A percentile compares a stretch with the other conserved stretches of the same genome.
Evolutionary conservation across 2,329 filamentous ascomycete genomes (phyloP).

Genomic region (Huntiella abstrusa): DNA sequence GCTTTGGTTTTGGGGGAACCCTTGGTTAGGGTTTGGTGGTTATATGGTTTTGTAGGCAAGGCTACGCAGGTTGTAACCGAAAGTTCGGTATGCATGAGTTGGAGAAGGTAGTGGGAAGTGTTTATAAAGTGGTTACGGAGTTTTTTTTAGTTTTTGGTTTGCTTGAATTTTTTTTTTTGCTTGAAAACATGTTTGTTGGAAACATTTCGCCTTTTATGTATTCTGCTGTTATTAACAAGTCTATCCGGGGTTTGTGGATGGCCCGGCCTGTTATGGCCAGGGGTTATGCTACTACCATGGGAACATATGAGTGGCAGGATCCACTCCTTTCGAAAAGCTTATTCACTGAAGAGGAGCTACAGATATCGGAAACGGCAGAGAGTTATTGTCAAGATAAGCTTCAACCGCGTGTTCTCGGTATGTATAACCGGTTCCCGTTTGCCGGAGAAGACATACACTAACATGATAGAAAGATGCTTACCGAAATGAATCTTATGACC

Average conservation of each 20-base stretch:
- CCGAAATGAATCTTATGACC: constrained; percentile 68
- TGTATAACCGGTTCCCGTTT: constrained; percentile 16
- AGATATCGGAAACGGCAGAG: constrained; percentile 78
- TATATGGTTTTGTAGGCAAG: not conserved
- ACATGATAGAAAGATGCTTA: constrained; percentile 46
- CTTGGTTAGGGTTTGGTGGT: not conserved
- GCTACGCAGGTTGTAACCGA: not conserved
- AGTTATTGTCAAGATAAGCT: constrained; percentile 85
- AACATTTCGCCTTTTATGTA: not conserved
- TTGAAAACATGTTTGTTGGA: no score
- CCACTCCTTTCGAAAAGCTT: constrained; percentile 57
- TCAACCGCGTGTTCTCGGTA: constrained; percentile 70
- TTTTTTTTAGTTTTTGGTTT: not conserved
- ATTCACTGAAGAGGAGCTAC: constrained; percentile 75
- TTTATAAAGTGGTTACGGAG: not conserved
- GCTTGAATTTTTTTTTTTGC: not conserved
- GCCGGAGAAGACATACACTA: not conserved
- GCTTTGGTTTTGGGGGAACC: not conserved
- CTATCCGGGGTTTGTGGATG: not conserved
- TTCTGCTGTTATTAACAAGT: not conserved
- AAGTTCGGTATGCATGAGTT: not conserved
- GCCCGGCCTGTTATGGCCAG: not conserved
- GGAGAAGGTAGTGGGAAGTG: not conserved
- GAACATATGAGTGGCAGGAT: constrained; percentile 74
- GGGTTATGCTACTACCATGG: not conserved